Evolutionary conservation across 1,284 basidiomycete genomes (phyloP).

Genomic region (Ustilago loliicola): DNA sequence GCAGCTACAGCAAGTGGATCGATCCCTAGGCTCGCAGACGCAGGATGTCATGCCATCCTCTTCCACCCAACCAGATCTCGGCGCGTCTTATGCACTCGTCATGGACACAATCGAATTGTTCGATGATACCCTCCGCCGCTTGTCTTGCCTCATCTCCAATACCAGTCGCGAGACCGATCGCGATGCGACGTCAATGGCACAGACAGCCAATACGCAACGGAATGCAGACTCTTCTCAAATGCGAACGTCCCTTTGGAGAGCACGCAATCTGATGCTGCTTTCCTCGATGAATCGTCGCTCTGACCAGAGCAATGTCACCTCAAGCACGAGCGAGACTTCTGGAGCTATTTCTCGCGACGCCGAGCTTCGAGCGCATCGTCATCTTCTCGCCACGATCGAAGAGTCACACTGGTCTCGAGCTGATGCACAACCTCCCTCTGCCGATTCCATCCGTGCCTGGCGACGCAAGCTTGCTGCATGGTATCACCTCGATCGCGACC

Average conservation of each 20-base stretch:
- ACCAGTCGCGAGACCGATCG: conserved; percentile 1
- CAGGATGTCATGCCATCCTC: not conserved
- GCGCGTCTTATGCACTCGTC: conserved; percentile 31
- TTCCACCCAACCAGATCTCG: conserved; percentile 8
- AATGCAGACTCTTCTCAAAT: conserved; percentile 26
- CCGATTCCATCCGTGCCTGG: conserved; percentile 33
- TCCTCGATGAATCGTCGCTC: conserved; percentile 29
- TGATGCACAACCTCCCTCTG: conserved; percentile 14
- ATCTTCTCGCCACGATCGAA: conserved; percentile 39
- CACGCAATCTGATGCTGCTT: conserved; percentile 34
- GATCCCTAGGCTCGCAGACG: not conserved
- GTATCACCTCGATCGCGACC: conserved; percentile 42
- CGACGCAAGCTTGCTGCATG: conserved; percentile 44
- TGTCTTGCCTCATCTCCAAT: conserved; percentile 32
- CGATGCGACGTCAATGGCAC: not conserved
- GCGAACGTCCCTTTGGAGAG: conserved; percentile 39
- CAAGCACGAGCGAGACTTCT: not conserved
- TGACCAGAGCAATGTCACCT: not conserved
- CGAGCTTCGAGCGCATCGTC: conserved; percentile 29
- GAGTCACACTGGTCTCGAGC: conserved; percentile 32
- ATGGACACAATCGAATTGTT: conserved; percentile 48
- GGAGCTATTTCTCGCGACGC: not conserved
- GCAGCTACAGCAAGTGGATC: conserved; percentile 27
- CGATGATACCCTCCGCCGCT: conserved; percentile 41
- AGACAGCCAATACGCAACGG: conserved; percentile 6